Base-by-base conservation (phyloP, 2,329 filamentous ascomycete genomes). In the Xylariaceae sp. region DNA sequence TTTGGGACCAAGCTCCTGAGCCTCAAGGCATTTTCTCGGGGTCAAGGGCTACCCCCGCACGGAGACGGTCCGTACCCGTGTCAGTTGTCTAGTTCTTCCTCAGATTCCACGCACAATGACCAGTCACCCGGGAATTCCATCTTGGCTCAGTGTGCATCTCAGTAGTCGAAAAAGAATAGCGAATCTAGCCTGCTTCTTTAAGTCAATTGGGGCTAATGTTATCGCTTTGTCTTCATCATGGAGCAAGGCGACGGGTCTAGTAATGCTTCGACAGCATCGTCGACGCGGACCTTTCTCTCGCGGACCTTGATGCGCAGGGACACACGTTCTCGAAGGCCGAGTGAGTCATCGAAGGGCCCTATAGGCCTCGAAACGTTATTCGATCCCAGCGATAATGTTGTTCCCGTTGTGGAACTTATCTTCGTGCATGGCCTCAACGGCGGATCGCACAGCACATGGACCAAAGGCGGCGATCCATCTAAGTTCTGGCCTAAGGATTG, bases 361-460 rank as follows among this genome's bases (percentile, higher is more conserved):
- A 22, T 60, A 11, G 60, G 60, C 0, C 51, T 64, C 0, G 60
- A 54, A 0, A 60, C 57, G 0, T 25, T 62, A 4, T 37, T 50
- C 3, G 45, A 49, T 2, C 60, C 60, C 1, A 40, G 19, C 3
- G 20, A 34, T 0, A 5, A 37, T 8, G 45, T 29, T 16, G 41
- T 55, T 0, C 25, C 25, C 25, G 25, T 29, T 29, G 56, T 52
- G 0, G 64, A 67, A 36, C 27, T 66, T 1, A 54, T 70, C n/a
- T 69, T 71, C 41, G 64, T 70, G 5, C 67, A 70, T 53, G 65
- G 66, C 2, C 55, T 70, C 5, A 64, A 66, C 11, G 67, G 67
- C 0, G 64, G 62, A 1, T 64, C 62, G 0, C 42, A 50, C 12
- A 65, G 60, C 29, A 69, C 67, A 2, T 70, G 66, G 67, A 61